Conservation (phyloP, 441 rosid species). For the Populus trichocarpa region DNA sequence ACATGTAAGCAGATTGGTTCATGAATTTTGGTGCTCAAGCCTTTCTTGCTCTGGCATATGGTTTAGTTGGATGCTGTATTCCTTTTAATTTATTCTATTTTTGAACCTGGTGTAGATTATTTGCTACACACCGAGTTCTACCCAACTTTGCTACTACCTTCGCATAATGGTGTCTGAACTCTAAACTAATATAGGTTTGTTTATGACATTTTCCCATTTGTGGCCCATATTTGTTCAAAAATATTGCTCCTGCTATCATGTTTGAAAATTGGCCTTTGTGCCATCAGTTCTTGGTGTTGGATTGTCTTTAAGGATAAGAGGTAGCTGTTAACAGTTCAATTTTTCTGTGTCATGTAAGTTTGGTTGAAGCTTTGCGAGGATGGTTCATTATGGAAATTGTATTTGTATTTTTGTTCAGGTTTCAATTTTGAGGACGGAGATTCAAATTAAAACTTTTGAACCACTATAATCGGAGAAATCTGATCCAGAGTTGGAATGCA, state of each 20-base stretch:
- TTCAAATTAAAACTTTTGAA: too few species aligned
- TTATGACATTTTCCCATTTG: neutral
- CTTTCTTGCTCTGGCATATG: slow-evolving; percentile 24
- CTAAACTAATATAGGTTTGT: neutral
- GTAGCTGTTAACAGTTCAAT: neutral
- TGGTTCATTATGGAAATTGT: neutral
- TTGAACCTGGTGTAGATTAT: slow-evolving; percentile 20
- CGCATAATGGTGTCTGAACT: neutral
- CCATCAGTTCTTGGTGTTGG: neutral
- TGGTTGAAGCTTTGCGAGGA: neutral
- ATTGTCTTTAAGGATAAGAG: neutral
- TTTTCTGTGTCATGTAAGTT: neutral
- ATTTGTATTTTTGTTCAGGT: neutral
- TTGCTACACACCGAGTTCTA: slow-evolving; percentile 9
- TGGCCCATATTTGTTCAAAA: neutral
- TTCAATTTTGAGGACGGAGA: neutral
- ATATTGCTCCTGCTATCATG: neutral
- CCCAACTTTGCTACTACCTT: neutral
- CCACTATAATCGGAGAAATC: neutral
- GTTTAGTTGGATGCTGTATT: slow-evolving; percentile 27
- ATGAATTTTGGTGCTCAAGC: slow-evolving; percentile 26
- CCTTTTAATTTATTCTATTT: slow-evolving; percentile 17
- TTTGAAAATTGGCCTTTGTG: neutral
- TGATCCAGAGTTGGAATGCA: neutral
- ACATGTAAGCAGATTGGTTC: slow-evolving; percentile 32